These are phyloP conservation scores for Mucor plumbeus DNA, from an alignment of 371 early-diverging fungal species.

Conservation along the genomic window DNA sequence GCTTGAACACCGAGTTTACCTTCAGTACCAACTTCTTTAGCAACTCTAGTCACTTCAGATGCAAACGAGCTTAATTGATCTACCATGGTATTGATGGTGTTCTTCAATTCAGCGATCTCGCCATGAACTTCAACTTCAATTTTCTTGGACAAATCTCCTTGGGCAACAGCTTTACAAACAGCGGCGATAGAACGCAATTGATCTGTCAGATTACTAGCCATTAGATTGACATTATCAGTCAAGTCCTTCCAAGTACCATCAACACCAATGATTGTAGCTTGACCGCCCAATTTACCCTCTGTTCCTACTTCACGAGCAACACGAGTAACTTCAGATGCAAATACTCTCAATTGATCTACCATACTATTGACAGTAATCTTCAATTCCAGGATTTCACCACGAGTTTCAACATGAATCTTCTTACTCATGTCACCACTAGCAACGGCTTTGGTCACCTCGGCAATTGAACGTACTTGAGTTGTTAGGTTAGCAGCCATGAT, in stretches of 20 bases:
- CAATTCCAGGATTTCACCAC: conserved; percentile 43
- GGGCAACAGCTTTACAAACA: conserved; percentile 42
- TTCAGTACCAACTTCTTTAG: conserved; percentile 62
- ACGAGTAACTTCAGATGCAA: conserved; percentile 37
- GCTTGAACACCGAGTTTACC: conserved; percentile 50
- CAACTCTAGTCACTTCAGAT: conserved; percentile 49
- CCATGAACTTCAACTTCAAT: conserved; percentile 42
- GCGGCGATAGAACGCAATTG: conserved; percentile 39
- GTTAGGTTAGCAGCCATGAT: conserved; percentile 49
- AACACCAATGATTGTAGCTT: conserved; percentile 52
- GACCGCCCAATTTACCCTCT: conserved; percentile 35
- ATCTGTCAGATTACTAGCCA: conserved; percentile 38
- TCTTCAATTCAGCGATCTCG: conserved; percentile 43
- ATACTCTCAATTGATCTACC: conserved; percentile 37
- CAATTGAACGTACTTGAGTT: conserved; percentile 48
- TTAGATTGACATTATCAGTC: conserved; percentile 47
- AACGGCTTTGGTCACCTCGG: conserved; percentile 45
- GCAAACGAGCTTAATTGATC: conserved; percentile 40
- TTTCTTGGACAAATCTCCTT: conserved; percentile 38
- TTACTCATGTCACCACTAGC: conserved; percentile 44
- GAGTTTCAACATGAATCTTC: conserved; percentile 39
- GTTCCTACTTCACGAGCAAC: conserved; percentile 36
- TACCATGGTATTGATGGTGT: conserved; percentile 39
- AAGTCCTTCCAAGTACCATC: conserved; percentile 66
- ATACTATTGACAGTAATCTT: conserved; percentile 36